phyloP scores from a whole-genome alignment of 1,139 yeast species.

The Magnusiomyces sp. region DNA sequence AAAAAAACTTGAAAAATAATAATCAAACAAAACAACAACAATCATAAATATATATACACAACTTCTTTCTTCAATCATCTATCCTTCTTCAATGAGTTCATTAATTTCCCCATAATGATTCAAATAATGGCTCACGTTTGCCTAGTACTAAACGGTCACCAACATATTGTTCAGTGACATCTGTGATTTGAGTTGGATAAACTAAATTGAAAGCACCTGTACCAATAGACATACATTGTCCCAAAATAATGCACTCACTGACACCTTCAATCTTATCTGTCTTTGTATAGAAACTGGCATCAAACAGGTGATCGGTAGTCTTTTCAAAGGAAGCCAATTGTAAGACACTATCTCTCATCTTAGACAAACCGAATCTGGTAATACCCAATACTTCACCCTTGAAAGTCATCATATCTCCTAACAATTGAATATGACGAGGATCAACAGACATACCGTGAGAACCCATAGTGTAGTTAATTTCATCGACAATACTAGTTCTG shows the following conservation, averaged over 20 bases:
- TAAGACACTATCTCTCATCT: conserved; percentile 96
- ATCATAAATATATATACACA: too few species aligned
- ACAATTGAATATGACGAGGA: conserved; percentile 95
- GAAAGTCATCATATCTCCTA: conserved; percentile 98
- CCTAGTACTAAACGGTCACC: conserved; percentile 13
- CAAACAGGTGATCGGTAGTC: conserved; percentile 96
- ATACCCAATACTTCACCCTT: conserved; percentile 98
- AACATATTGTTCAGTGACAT: conserved; percentile 12
- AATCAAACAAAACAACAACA: too few species aligned
- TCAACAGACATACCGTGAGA: conserved; percentile 99
- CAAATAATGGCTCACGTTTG: conserved; percentile 13
- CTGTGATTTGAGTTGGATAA: conserved; percentile 25
- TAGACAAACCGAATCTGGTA: conserved; percentile 94
- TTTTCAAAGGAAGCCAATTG: conserved; percentile 97
- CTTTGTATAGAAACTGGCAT: conserved; percentile 97
- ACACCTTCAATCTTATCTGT: conserved; percentile 95
- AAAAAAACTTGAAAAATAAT: too few species aligned
- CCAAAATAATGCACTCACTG: conserved; percentile 92
- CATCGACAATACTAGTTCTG: conserved; percentile 81
- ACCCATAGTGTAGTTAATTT: conserved; percentile 96
- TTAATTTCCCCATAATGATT: conserved; percentile 7
- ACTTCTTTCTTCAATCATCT: too few species aligned
- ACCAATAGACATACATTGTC: conserved; percentile 96
- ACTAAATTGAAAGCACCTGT: conserved; percentile 88
- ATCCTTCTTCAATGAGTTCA: too few species aligned